Conservation (phyloP, 2,329 filamentous ascomycete species). For the Fusarium sulawesiense region DNA sequence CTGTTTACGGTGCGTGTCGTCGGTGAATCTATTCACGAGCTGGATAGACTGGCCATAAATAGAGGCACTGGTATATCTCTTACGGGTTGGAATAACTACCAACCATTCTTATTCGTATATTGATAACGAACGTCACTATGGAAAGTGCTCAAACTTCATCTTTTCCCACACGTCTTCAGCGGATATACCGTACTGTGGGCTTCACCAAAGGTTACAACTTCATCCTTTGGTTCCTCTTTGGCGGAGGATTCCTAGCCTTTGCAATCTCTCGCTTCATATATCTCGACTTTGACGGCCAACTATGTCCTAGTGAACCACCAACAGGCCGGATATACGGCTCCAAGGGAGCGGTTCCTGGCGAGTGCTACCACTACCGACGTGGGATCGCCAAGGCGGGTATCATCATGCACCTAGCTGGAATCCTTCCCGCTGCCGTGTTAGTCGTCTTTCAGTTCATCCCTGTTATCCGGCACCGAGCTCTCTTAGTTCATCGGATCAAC, state of each 20-base stretch:
- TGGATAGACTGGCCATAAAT: conserved; percentile 14
- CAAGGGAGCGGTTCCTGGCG: conserved; percentile 48
- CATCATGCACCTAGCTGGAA: conserved; percentile 57
- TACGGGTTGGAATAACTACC: background rate
- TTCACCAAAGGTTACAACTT: conserved; percentile 70
- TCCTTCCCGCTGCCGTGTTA: conserved; percentile 60
- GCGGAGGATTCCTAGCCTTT: conserved; percentile 50
- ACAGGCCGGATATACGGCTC: conserved; percentile 2
- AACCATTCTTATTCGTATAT: background rate
- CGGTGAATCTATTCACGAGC: background rate
- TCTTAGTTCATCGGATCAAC: conserved; percentile 69
- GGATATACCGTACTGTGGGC: conserved; percentile 60
- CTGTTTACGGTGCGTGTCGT: background rate
- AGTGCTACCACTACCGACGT: conserved; percentile 55
- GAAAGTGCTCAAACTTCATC: background rate
- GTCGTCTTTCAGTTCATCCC: conserved; percentile 63
- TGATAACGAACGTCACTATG: conserved; percentile 1
- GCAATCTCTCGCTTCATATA: conserved; percentile 39
- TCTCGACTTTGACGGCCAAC: conserved; percentile 47
- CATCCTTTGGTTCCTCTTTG: conserved; percentile 62
- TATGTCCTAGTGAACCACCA: conserved; percentile 45
- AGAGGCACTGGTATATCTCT: background rate
- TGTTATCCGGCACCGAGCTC: conserved; percentile 57
- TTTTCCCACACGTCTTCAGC: background rate
- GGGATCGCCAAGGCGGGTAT: conserved; percentile 52